Evolutionary conservation across 129 eudicot genomes (phyloP).

Genomic region (Rutidosis leptorrhynchoides): DNA sequence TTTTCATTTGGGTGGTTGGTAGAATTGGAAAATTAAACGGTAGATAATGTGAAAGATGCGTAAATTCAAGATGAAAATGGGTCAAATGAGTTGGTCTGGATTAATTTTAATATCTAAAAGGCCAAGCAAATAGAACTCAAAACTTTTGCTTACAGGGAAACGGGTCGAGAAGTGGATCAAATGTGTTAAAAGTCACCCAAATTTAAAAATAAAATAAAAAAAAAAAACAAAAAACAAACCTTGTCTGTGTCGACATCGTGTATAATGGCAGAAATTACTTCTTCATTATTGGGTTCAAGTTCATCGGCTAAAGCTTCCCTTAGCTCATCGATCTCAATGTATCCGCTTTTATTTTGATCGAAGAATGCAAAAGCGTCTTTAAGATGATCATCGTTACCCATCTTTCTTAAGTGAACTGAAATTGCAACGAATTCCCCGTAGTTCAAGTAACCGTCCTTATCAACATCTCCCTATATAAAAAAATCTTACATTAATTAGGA

Average conservation of each 20-base stretch:
- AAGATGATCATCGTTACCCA: conserved; percentile 83
- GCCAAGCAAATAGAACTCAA: no score
- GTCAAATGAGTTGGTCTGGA: no score
- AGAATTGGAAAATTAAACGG: not conserved
- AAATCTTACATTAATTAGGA: conserved; percentile 7
- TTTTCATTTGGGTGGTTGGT: not conserved
- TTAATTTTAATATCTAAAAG: no score
- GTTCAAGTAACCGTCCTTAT: conserved; percentile 64
- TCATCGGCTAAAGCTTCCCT: conserved; percentile 68
- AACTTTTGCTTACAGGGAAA: no score
- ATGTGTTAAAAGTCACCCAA: no score
- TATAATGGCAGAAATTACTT: conserved; percentile 72
- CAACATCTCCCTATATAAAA: conserved; percentile 67
- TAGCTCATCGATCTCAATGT: conserved; percentile 77
- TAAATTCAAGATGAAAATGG: no score
- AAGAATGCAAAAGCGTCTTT: conserved; percentile 68
- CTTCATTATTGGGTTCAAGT: conserved; percentile 56
- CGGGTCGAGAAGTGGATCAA: no score
- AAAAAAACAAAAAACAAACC: conserved; percentile 56
- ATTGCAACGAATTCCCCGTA: conserved; percentile 78
- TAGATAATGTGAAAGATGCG: not conserved
- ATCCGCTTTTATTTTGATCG: conserved; percentile 66
- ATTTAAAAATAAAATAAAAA: no score
- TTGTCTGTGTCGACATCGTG: conserved; percentile 90
- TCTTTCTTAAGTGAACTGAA: conserved; percentile 66